Percentiles rank a stretch among this genome's conserved stretches.
Conservation (phyloP, 192 early-diverging fungal genomes). For the Mortierella hygrophila region DNA sequence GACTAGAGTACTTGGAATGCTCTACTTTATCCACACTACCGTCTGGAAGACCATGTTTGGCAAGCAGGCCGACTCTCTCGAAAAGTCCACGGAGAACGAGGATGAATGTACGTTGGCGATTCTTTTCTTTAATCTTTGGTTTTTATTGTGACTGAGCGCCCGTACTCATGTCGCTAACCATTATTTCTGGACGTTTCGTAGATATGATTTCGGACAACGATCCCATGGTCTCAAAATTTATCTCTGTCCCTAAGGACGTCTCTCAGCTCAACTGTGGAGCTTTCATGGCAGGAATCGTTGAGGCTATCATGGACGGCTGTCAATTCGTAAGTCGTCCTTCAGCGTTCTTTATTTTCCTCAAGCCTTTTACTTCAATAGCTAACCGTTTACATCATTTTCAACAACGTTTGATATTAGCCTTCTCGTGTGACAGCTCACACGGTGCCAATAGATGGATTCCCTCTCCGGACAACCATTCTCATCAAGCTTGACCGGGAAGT, state of each 20-base stretch:
- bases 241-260: conserved; percentile 95
- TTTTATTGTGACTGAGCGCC: background rate
- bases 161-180: too few species aligned
- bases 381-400: background rate
- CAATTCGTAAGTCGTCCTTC: conserved; percentile 81
- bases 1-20: conserved; percentile 86
- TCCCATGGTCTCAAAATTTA: conserved; percentile 88
- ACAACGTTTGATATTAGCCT: conserved; percentile 61
- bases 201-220: conserved; percentile 99
- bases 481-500: conserved; percentile 94
- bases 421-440: conserved; percentile 93
- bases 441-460: conserved; percentile 87
- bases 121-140: background rate
- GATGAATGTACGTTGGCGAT: conserved; percentile 85
- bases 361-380: too few species aligned
- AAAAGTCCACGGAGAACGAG: conserved; percentile 95
- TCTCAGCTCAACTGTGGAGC: conserved; percentile 93
- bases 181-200: conserved; percentile 35
- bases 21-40: conserved; percentile 94
- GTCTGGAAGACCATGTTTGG: conserved; percentile 98
- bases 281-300: conserved; percentile 96
- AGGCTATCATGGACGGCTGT: conserved; percentile 91
- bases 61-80: conserved; percentile 95
- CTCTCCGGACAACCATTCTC: conserved; percentile 92
- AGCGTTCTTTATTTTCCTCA: background rate